Evolutionary conservation across 2,329 filamentous ascomycete species (phyloP), one percentile per base, ranked within the genome.

Genomic region (Fusarium udum): DNA sequence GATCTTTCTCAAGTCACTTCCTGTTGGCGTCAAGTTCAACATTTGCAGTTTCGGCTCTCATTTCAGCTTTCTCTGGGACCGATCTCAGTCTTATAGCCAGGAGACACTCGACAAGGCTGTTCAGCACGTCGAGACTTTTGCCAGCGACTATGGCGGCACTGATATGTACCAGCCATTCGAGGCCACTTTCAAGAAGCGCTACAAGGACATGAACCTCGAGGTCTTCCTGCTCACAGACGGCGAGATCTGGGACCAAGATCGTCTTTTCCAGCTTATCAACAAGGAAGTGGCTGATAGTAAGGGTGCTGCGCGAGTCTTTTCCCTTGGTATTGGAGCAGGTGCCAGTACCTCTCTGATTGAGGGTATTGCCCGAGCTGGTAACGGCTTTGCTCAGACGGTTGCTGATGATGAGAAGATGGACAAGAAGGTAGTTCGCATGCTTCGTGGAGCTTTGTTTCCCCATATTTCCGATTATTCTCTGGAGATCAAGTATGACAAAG

Each of bases 381-480:
- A 86, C 26, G 89, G 89, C 6, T 90, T 91, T 67, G 80, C 88
- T 1, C 92, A 94, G 78, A 84, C 87, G 0, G 91, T 94, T 0
- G 84, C 84, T 3, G 81, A 88, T 12, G 82, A 87, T 3, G 92
- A 94, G 78, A 89, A 91, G 76, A 88, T 93, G 81, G 89, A 92
- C 74, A 87, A 83, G 71, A 92, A 92, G 78, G 86, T 94, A 2
- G 86, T 94, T 6, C 87, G 92, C 6, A 94, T 95, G 92, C 83
- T 95, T 64, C 93, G 92, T 77, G 92, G 88, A 0, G 89, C 91
- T 0, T 80, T 94, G 26, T 89, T 88, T 4, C 91, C 91, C 0
- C 91, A 93, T 70, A 84, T 93, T 49, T 86, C 82, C 22, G 87
- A 93, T 76, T 93, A 91, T 76, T 85, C 84, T 0, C 82, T 94